Evolutionary conservation across 1,139 yeast genomes (phyloP), one percentile per base, ranked within the genome.

Genomic region (Williopsis jadinii): DNA sequence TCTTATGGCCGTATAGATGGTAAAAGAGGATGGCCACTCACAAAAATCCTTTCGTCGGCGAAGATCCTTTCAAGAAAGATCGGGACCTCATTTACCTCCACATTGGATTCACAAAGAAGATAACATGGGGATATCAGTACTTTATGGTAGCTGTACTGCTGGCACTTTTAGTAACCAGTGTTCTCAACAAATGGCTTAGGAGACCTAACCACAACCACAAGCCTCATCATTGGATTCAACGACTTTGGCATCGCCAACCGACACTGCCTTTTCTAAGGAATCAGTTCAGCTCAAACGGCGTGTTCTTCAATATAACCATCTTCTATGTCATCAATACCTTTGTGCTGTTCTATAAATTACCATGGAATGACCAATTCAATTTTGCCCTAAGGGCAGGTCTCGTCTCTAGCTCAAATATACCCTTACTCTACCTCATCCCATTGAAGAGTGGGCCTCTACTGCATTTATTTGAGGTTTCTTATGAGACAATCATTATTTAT

Each of bases 391-490:
- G 59, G n/a, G 41, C 55, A 9, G 59, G 59, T 1, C 43, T 52
- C 12, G 51, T 53, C 3, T 48, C 56, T 2, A 51, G 49, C 1
- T 47, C 54, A 10, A 54, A 54, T n/a, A 32, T 54, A 5, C 58
- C 59, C 9, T 28, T 54, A 28, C 29, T 54, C n/a, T 53, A 53
- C 38, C 36, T 54, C 24, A 40, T 54, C 6, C 59, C 59, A 2
- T 36, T 54, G 26, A 54, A 54, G 26, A 41, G 51, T 5, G 56
- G 59, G 3, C 52, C 56, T 0, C 37, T 54, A 26, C 34, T 52
- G 8, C 43, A 47, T 9, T 27, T 53, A 28, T 31, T 46, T 8
- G 36, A 43, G 12, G 39, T 41, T 26, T 50, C 55, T 12, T 54
- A 54, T 34, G 58, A 54, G 34, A 48, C 46, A 24, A 38, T 54